Evolutionary conservation across 2,329 filamentous ascomycete genomes (phyloP), one percentile per base, ranked within the genome.

Genomic region (Nothophoma quercina): DNA sequence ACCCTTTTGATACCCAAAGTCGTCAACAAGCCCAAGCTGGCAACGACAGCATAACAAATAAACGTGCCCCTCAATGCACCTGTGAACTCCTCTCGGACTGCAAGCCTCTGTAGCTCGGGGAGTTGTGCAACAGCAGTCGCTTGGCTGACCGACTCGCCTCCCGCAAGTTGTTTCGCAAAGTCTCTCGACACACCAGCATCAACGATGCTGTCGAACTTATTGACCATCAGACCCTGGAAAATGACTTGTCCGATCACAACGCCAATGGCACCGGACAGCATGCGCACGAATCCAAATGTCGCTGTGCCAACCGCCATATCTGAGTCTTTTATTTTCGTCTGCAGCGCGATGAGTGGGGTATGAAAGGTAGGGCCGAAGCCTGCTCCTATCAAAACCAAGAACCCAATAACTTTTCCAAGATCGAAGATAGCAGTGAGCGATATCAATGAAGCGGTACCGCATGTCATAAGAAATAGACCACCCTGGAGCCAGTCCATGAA

Each of bases 151-250:
- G 62, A 73, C 58, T 66, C 73, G 22, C 67, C 67, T 4, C 52
- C 55, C 21, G 43, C 67, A n/a, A 75, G 46, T n/a, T 46, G 41
- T n/a, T 55, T 22, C 2, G 69, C 67, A 7, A 73, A 53, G 1
- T 59, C 53, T 1, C 12, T 5, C 0, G 55, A 10, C 1, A 73
- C 45, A 1, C 70, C 70, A 8, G 41, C 62, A 13, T 43, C 47
- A 0, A 66, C 1, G 26, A 74, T 65, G 7, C 3, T 22, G 5
- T 43, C 30, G 1, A 60, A 47, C 79, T 60, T 75, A 75, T 63
- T 83, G 69, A 59, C 55, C 84, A 91, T 88, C 43, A 82, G 77
- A 32, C 78, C 77, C 52, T 82, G 78, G 48, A 83, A 82, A 1
- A 83, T 73, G 0, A 82, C 79, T n/a, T 79, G 76, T 5, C 80